Conservation (phyloP, 2,329 filamentous ascomycete genomes). For the Fusarium foetens region DNA sequence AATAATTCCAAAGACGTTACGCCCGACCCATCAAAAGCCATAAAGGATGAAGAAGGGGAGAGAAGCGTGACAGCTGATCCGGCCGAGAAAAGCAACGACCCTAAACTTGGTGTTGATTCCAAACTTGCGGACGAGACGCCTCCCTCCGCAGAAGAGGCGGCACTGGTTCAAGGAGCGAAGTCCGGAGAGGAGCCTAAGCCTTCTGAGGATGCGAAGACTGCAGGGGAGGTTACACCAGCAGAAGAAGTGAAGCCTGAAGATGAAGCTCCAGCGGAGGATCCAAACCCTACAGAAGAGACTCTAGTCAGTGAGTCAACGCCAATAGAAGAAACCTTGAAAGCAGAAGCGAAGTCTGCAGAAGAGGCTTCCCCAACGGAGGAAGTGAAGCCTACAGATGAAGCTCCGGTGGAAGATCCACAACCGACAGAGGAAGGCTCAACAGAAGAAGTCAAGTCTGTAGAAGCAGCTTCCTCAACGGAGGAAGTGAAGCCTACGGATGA, state of each 20-base stretch:
- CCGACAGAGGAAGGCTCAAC: background rate
- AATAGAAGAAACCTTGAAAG: background rate
- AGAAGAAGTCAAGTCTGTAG: background rate
- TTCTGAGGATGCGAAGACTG: background rate
- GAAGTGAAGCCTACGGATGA: slow-evolving; percentile 4
- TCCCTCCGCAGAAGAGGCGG: background rate
- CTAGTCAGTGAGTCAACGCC: background rate
- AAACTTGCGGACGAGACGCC: slow-evolving; percentile 4
- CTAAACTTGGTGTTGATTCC: slow-evolving; percentile 6
- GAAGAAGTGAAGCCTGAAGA: slow-evolving; percentile 15
- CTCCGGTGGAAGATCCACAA: background rate
- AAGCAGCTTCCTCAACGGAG: background rate
- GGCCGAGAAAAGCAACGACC: slow-evolving; percentile 6
- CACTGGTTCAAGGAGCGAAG: background rate
- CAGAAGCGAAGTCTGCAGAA: background rate
- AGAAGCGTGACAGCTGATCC: slow-evolving; percentile 1
- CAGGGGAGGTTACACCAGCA: background rate
- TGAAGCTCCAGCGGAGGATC: slow-evolving; percentile 7
- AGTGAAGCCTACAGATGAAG: background rate
- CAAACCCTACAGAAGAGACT: background rate
- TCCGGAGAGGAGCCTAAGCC: background rate
- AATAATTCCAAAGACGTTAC: slow-evolving; percentile 9
- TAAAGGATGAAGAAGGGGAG: slow-evolving; percentile 6
- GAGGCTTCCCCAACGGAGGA: background rate
- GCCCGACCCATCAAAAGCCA: background rate